These are phyloP conservation scores for Colletotrichum lini DNA, from an alignment of 2,329 filamentous ascomycete genomes.

Conservation along the genomic window DNA sequence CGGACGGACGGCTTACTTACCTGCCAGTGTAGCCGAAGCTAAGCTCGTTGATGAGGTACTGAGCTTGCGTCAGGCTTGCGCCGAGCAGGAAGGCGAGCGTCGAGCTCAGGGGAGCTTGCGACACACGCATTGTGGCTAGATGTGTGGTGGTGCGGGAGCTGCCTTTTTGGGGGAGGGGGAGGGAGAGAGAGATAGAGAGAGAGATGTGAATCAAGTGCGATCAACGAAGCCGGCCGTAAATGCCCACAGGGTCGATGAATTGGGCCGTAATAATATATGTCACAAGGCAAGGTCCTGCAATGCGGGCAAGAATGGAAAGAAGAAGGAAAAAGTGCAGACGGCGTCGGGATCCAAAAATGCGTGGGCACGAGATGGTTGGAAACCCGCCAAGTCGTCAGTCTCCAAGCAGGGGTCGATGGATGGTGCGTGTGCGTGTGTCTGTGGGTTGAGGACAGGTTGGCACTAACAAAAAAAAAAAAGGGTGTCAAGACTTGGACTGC, in stretches of 20 bases:
- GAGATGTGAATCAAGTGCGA: slow-evolving; percentile 32
- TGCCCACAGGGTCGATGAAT: slow-evolving; percentile 37
- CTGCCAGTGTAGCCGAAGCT: slow-evolving; percentile 82
- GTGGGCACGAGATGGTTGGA: slow-evolving; percentile 37
- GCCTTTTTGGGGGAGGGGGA: background rate
- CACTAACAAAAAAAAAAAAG: slow-evolving; percentile 32
- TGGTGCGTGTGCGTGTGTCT: slow-evolving; percentile 35
- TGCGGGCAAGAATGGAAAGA: slow-evolving; percentile 29
- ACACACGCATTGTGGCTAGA: slow-evolving; percentile 59
- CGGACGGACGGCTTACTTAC: slow-evolving; percentile 55
- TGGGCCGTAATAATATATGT: slow-evolving; percentile 34
- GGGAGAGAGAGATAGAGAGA: background rate
- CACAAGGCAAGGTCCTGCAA: slow-evolving; percentile 34
- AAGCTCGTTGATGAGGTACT: slow-evolving; percentile 78
- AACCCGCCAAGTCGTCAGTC: slow-evolving; percentile 37
- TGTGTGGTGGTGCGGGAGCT: slow-evolving; percentile 27
- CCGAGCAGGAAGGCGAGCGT: slow-evolving; percentile 60
- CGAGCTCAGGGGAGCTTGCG: slow-evolving; percentile 46
- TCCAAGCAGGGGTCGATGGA: slow-evolving; percentile 36
- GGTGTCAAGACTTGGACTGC: slow-evolving; percentile 8
- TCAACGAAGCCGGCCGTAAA: slow-evolving; percentile 38
- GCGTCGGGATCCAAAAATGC: slow-evolving; percentile 32
- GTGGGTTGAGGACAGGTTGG: slow-evolving; percentile 49
- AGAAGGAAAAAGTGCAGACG: slow-evolving; percentile 28
- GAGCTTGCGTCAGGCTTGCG: slow-evolving; percentile 68